Conservation (phyloP, 495 filamentous ascomycete genomes). For the Terfezia claveryi region DNA sequence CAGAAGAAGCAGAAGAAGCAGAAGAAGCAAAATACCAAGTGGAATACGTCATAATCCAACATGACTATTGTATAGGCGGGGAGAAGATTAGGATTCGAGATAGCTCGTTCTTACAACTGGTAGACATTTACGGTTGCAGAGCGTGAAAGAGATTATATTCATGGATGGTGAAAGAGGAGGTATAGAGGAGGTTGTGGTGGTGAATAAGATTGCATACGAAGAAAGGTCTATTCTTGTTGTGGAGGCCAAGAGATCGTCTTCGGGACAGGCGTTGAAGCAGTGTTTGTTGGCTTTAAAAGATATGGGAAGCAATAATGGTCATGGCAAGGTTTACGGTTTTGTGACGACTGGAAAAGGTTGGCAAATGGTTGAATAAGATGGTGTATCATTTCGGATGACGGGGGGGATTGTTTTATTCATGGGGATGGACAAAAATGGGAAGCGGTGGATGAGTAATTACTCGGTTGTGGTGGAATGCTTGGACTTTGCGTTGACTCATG, state of each 20-base stretch:
- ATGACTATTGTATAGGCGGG: constrained; percentile 1
- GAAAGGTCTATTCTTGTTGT: constrained; percentile 1
- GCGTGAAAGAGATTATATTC: constrained; percentile 3
- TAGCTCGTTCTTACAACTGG: constrained; percentile 1
- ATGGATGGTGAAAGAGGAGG: not conserved
- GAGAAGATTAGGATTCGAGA: constrained; percentile 1
- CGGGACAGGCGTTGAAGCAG: constrained; percentile 3
- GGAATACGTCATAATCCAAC: not conserved
- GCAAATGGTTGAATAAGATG: constrained; percentile 2
- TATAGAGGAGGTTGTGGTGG: constrained; percentile 1
- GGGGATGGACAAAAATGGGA: not conserved
- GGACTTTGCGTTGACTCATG: not conserved
- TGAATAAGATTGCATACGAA: constrained; percentile 2
- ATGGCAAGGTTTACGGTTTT: constrained; percentile 3
- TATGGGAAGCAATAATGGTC: not conserved
- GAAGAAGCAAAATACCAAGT: not conserved
- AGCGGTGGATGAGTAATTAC: not conserved
- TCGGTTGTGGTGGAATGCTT: not conserved
- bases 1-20: not conserved
- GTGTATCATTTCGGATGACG: not conserved
- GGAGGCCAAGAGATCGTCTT: constrained; percentile 3
- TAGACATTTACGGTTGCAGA: not conserved
- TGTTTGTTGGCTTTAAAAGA: constrained; percentile 1
- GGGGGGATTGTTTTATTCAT: not conserved
- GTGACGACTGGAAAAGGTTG: constrained; percentile 1